A percentile compares a stretch with the other conserved stretches of the same genome.
These are phyloP conservation scores for Pascua guehoae DNA, from an alignment of 1,284 basidiomycete genomes.

Conservation along the genomic window DNA sequence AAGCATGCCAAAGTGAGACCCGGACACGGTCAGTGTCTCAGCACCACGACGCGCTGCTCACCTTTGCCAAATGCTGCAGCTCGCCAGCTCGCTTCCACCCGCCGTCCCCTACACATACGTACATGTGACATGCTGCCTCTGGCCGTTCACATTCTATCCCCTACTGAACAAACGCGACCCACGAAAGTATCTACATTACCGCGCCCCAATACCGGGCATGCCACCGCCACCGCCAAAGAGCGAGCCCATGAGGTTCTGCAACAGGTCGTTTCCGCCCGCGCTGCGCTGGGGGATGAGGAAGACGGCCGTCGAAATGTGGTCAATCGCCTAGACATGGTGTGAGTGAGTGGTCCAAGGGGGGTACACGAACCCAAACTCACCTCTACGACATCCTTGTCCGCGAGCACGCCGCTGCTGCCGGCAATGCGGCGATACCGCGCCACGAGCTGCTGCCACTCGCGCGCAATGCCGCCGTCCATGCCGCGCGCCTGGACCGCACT, in stretches of 20 bases:
- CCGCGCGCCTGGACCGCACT: slow-evolving; percentile 55
- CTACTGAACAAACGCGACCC: too few relatives aligned
- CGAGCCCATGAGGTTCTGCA: slow-evolving; percentile 77
- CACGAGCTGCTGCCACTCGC: slow-evolving; percentile 73
- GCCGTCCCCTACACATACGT: too few relatives aligned
- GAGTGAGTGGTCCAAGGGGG: background rate
- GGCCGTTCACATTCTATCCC: too few relatives aligned
- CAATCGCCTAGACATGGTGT: slow-evolving; percentile 54
- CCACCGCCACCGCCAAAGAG: slow-evolving; percentile 65
- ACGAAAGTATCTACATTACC: background rate
- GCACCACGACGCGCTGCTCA: too few relatives aligned
- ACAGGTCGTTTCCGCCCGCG: slow-evolving; percentile 63
- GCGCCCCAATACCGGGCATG: slow-evolving; percentile 9
- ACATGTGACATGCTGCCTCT: too few relatives aligned
- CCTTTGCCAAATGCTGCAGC: too few relatives aligned
- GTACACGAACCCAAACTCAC: slow-evolving; percentile 52
- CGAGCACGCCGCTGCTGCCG: slow-evolving; percentile 60
- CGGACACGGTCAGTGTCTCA: too few relatives aligned
- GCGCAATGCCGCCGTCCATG: slow-evolving; percentile 55
- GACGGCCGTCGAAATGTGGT: slow-evolving; percentile 59
- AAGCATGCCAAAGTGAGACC: too few relatives aligned
- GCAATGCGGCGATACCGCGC: slow-evolving; percentile 61
- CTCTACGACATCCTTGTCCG: slow-evolving; percentile 66
- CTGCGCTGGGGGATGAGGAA: slow-evolving; percentile 75
- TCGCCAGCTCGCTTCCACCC: too few relatives aligned